phyloP scores from a whole-genome alignment of 306 rosid species.

The Astragalus membranaceus region DNA sequence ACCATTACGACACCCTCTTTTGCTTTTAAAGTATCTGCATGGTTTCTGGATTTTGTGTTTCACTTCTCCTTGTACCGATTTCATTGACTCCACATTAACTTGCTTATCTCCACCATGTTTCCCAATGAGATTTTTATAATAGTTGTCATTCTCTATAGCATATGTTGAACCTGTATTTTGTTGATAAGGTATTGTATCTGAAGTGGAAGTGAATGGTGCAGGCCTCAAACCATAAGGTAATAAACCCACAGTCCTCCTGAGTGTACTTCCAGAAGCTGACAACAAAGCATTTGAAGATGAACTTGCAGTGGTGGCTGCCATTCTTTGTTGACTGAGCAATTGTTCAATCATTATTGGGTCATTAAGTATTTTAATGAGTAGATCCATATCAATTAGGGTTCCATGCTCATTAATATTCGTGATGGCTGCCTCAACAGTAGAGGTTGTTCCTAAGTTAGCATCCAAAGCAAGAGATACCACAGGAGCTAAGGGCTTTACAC shows the following conservation, averaged over 20 bases:
- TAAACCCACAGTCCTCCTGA: background rate
- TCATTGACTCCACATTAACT: background rate
- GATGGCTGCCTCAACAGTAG: constrained; percentile 42
- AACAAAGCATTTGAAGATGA: background rate
- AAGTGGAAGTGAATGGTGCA: background rate
- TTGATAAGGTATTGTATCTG: constrained; percentile 15
- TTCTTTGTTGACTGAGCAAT: constrained; percentile 27
- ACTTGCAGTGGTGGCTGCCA: background rate
- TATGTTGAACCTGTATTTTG: constrained; percentile 18
- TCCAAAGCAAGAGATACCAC: constrained; percentile 27
- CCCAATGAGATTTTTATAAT: constrained; percentile 61
- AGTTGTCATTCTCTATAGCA: constrained; percentile 46
- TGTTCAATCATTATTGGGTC: constrained; percentile 57
- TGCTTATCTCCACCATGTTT: constrained; percentile 47
- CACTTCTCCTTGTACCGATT: constrained; percentile 32
- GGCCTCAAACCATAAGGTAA: constrained; percentile 18
- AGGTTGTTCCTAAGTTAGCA: constrained; percentile 38
- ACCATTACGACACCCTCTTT: constrained; percentile 71
- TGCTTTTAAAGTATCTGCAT: constrained; percentile 55
- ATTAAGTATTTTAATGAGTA: constrained; percentile 49
- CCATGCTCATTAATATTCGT: constrained; percentile 42
- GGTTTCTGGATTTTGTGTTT: constrained; percentile 43
- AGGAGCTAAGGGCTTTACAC: background rate
- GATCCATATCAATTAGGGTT: constrained; percentile 48
- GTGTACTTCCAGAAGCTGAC: constrained; percentile 3